Percentiles rank a stretch among this genome's conserved stretches.
phyloP scores from a whole-genome alignment of 352 stramenopile species.

The Pythium dissimile region DNA sequence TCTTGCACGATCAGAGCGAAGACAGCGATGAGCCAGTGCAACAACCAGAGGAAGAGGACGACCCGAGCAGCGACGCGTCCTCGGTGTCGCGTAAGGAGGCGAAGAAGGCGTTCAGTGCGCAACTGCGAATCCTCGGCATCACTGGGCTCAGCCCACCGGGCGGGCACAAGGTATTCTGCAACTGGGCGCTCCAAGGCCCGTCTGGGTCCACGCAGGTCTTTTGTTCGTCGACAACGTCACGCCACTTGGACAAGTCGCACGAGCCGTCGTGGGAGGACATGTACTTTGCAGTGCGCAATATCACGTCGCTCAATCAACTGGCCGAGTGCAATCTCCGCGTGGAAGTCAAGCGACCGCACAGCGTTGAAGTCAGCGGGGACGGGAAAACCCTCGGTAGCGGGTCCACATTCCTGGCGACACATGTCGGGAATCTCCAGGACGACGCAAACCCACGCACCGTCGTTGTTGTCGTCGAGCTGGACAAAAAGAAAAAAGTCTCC shows the following conservation, averaged over 20 bases:
- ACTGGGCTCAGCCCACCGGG: background rate
- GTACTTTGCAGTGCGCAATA: conserved; percentile 3
- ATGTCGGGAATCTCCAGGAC: conserved; percentile 4
- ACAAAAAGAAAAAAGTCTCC: conserved; percentile 10
- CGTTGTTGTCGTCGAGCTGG: conserved; percentile 8
- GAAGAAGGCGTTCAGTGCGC: conserved; percentile 3
- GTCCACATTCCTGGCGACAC: background rate
- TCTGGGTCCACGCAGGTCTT: conserved; percentile 7
- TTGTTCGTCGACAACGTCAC: conserved; percentile 9
- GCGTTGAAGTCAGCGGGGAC: background rate
- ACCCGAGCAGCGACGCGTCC: conserved; percentile 4
- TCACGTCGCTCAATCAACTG: conserved; percentile 6
- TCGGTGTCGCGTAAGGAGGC: no score
- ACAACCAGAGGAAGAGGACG: conserved; percentile 7
- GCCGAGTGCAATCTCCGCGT: conserved; percentile 9
- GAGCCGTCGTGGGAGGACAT: conserved; percentile 6
- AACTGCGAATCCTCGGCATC: conserved; percentile 8
- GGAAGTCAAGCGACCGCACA: conserved; percentile 11
- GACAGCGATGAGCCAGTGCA: no score
- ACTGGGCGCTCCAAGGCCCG: conserved; percentile 2
- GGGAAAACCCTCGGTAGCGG: background rate
- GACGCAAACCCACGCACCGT: conserved; percentile 8
- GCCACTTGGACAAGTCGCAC: conserved; percentile 2
- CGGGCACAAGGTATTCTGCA: conserved; percentile 1
- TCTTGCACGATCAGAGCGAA: no score